phyloP scores from a whole-genome alignment of 2,329 filamentous ascomycete genomes.

The Trichoderma citrinoviride region DNA sequence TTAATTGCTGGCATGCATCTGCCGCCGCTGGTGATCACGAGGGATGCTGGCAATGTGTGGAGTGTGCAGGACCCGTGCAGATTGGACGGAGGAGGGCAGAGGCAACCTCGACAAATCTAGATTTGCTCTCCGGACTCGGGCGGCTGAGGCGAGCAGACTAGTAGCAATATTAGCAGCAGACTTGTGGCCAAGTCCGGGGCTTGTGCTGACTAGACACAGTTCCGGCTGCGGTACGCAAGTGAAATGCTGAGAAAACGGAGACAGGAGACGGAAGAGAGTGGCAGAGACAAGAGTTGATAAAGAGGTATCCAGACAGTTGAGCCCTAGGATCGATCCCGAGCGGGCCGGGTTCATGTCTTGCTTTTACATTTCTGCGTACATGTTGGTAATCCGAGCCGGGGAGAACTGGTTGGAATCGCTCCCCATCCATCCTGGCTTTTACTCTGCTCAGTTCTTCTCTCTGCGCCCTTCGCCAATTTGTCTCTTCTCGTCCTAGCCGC shows the following conservation, averaged over 20 bases:
- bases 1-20: not conserved
- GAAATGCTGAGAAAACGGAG: not conserved
- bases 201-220: not conserved
- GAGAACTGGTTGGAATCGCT: constrained; percentile 5
- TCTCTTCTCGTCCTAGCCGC: constrained; percentile 1
- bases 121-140: constrained; percentile 19
- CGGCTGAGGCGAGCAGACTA: constrained; percentile 3
- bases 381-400: not conserved
- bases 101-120: constrained; percentile 12
- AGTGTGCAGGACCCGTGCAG: constrained; percentile 7
- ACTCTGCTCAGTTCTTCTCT: not conserved
- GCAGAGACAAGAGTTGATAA: not conserved
- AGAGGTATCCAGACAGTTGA: not conserved
- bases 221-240: not conserved
- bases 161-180: not conserved
- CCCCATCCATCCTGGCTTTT: not conserved
- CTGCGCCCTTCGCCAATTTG: not conserved
- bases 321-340: not conserved
- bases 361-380: constrained; percentile 3
- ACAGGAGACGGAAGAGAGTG: not conserved
- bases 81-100: constrained; percentile 9
- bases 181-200: too few relatives aligned
- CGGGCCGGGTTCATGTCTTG: not conserved
- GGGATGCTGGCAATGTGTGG: constrained; percentile 16
- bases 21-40: constrained; percentile 15